These are phyloP conservation scores for Carex sylvatica DNA, from an alignment of 202 grass and related monocot species.

Conservation along the genomic window DNA sequence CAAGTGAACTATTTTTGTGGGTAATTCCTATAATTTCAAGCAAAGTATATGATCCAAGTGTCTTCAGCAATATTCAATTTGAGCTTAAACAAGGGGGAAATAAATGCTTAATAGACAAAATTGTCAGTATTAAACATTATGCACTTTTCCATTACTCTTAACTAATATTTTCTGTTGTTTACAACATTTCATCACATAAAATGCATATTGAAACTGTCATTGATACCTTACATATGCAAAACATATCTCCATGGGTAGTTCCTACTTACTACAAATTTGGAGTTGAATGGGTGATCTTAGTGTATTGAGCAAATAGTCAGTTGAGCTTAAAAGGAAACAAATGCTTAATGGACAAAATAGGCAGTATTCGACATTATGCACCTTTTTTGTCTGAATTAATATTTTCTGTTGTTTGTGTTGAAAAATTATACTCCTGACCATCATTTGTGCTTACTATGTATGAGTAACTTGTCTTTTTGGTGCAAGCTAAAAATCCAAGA, in stretches of 20 bases:
- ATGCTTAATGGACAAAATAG: background rate
- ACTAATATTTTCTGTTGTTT: too few relatives aligned
- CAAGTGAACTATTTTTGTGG: background rate
- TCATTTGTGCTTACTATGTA: background rate
- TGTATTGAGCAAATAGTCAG: background rate
- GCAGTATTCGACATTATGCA: background rate
- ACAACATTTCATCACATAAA: too few relatives aligned
- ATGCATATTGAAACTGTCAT: too few relatives aligned
- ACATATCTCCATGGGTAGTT: too few relatives aligned
- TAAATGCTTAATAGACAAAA: background rate
- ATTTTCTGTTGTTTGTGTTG: background rate
- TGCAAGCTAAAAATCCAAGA: background rate
- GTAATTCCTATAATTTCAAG: background rate
- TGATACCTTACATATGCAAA: too few relatives aligned
- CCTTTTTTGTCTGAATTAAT: background rate
- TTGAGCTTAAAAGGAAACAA: background rate
- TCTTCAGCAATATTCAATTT: background rate
- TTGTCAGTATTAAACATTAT: background rate
- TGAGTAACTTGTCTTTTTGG: background rate
- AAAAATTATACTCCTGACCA: background rate
- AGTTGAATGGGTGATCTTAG: background rate
- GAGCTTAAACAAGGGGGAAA: background rate
- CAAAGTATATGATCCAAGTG: background rate
- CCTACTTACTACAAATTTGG: background rate
- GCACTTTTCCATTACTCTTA: too few relatives aligned